Percentiles rank a stretch among this genome's conserved stretches.
Conservation (phyloP, 371 early-diverging fungal species). For the Lichtheimia corymbifera region DNA sequence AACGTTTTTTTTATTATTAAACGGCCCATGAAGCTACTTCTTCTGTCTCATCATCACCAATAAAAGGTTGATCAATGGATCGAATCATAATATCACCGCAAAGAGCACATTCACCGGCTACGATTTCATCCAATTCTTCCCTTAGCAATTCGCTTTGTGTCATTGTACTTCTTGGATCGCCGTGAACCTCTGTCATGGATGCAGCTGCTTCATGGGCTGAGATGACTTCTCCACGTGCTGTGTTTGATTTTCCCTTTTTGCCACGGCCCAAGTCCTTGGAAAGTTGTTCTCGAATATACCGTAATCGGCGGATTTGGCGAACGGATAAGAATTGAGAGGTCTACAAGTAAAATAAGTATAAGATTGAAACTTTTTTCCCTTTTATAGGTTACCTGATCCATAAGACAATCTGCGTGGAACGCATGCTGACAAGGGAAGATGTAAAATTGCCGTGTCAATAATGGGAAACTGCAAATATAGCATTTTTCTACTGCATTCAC, state of each 20-base stretch:
- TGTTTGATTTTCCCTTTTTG: constrained; percentile 3
- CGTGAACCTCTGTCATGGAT: neutral
- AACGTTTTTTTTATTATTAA: constrained; percentile 20
- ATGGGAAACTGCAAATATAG: constrained; percentile 71
- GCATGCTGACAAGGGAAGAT: constrained; percentile 95
- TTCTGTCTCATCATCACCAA: constrained; percentile 57
- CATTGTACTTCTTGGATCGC: neutral
- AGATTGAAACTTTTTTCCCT: neutral
- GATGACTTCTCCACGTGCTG: constrained; percentile 30
- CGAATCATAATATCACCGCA: constrained; percentile 91
- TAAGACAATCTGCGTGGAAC: constrained; percentile 90
- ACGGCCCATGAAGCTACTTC: constrained; percentile 57
- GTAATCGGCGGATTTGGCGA: constrained; percentile 39
- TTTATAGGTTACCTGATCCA: constrained; percentile 52
- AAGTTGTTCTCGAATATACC: constrained; percentile 61
- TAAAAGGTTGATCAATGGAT: constrained; percentile 75
- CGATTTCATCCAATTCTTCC: constrained; percentile 80
- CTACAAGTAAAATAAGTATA: constrained; percentile 14
- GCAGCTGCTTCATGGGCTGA: constrained; percentile 24
- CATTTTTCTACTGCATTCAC: constrained; percentile 83
- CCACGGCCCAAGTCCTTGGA: constrained; percentile 32
- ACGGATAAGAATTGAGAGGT: constrained; percentile 32
- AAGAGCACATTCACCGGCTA: constrained; percentile 83
- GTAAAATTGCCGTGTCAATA: constrained; percentile 86
- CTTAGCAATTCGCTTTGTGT: constrained; percentile 44